Evolutionary conservation across 495 filamentous ascomycete genomes (phyloP).

Genomic region (Penicillium lagena): DNA sequence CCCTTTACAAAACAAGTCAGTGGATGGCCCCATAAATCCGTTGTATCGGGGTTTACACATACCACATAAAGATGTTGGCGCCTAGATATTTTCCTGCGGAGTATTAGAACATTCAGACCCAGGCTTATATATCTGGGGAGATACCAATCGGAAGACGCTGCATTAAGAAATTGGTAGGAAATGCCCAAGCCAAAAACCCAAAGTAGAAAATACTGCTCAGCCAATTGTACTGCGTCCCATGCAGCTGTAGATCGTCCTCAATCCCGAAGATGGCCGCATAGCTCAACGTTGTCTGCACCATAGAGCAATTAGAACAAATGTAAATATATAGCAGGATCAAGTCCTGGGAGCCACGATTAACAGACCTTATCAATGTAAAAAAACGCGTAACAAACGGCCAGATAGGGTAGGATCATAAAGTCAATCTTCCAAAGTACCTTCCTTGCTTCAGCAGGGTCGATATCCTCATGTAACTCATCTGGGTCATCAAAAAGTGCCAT

Average conservation of each 20-base stretch:
- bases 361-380: conserved; percentile 52
- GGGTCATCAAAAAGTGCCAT: conserved; percentile 38
- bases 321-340: conserved; percentile 9
- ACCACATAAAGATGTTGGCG: conserved; percentile 54
- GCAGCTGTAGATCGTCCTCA: conserved; percentile 36
- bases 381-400: conserved; percentile 54
- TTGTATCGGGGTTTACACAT: background rate
- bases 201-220: conserved; percentile 44
- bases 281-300: conserved; percentile 47
- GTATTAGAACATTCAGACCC: conserved; percentile 1
- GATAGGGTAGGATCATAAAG: conserved; percentile 41
- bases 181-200: conserved; percentile 43
- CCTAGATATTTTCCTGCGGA: conserved; percentile 47
- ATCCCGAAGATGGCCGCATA: conserved; percentile 58
- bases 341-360: conserved; percentile 10
- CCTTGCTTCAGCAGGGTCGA: conserved; percentile 42
- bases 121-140: too few species aligned
- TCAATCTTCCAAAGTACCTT: conserved; percentile 51
- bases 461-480: conserved; percentile 36
- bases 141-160: conserved; percentile 51
- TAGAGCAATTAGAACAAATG: conserved; percentile 22
- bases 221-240: conserved; percentile 46
- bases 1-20: conserved; percentile 22
- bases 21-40: background rate
- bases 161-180: conserved; percentile 49